Conservation (phyloP, 1,284 basidiomycete genomes). For the Puccinia triticina region DNA sequence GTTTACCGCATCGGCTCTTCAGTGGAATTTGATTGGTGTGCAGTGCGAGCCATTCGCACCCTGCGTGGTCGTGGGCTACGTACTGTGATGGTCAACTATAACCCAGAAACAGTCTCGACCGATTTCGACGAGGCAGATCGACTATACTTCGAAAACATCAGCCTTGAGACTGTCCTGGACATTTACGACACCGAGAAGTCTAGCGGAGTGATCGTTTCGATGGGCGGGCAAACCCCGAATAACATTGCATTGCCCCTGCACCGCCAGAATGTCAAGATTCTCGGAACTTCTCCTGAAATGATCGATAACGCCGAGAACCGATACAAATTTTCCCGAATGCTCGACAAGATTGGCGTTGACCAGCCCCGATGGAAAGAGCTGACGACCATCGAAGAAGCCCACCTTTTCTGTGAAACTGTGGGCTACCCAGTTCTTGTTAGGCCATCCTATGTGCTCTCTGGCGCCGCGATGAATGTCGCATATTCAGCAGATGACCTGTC, state of each 20-base stretch:
- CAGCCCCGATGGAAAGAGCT: constrained; percentile 98
- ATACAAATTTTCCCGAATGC: constrained; percentile 97
- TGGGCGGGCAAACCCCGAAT: constrained; percentile 98
- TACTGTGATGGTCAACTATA: constrained; percentile 99
- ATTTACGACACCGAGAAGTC: constrained; percentile 92
- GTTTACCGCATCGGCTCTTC: constrained; percentile 98
- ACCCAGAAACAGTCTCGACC: constrained; percentile 97
- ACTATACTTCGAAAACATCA: constrained; percentile 98
- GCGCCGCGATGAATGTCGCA: constrained; percentile 99
- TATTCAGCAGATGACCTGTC: constrained; percentile 87
- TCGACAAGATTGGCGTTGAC: constrained; percentile 96
- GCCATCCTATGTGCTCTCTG: constrained; percentile 96
- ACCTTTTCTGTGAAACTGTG: constrained; percentile 83
- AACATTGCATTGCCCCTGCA: constrained; percentile 93
- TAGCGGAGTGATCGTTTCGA: constrained; percentile 88
- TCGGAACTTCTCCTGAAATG: constrained; percentile 98
- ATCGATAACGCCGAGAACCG: constrained; percentile 99
- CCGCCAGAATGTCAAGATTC: constrained; percentile 96
- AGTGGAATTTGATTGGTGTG: constrained; percentile 99
- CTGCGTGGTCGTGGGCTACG: constrained; percentile 90
- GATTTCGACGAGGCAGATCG: constrained; percentile 99
- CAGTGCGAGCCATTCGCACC: constrained; percentile 92
- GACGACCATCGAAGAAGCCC: constrained; percentile 84
- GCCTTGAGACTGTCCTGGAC: constrained; percentile 91
- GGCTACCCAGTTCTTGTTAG: constrained; percentile 94